These are phyloP conservation scores for Manihot esculenta DNA, from an alignment of 441 rosid genomes.

Conservation along the genomic window DNA sequence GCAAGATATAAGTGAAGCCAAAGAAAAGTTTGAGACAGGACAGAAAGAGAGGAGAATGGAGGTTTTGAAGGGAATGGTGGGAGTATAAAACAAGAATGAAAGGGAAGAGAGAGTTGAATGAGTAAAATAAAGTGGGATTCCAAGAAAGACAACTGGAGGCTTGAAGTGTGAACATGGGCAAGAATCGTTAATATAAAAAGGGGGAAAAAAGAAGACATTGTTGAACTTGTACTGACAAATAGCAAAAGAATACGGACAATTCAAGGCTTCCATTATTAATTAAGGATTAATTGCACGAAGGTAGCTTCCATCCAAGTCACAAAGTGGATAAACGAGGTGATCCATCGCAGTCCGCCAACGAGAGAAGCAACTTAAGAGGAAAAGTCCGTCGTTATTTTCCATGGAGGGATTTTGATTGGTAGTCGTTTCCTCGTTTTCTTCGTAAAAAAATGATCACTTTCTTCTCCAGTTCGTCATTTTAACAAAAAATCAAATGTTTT, in stretches of 20 bases:
- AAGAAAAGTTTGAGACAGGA: neutral
- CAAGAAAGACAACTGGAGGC: slow-evolving; percentile 3
- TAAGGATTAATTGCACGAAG: no score
- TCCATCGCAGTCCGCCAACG: neutral
- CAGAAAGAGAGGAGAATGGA: neutral
- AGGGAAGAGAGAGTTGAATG: slow-evolving; percentile 7
- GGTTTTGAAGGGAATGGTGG: neutral
- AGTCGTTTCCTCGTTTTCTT: no score
- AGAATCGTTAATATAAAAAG: neutral
- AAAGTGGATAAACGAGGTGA: neutral
- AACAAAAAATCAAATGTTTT: no score
- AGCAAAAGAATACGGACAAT: neutral
- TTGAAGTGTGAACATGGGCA: neutral
- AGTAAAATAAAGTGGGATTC: slow-evolving; percentile 9
- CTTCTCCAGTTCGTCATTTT: no score
- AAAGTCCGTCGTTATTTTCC: no score
- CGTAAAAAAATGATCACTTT: no score
- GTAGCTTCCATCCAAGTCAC: neutral
- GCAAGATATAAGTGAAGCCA: neutral
- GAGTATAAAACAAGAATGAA: neutral
- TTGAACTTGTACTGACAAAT: neutral
- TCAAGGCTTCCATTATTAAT: slow-evolving; percentile 7
- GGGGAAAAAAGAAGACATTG: neutral
- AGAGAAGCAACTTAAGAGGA: neutral
- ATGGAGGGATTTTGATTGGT: no score